These are phyloP conservation scores for Asparagopsis taxiformis DNA, from an alignment of 31 red algal species.

Conservation along the genomic window DNA sequence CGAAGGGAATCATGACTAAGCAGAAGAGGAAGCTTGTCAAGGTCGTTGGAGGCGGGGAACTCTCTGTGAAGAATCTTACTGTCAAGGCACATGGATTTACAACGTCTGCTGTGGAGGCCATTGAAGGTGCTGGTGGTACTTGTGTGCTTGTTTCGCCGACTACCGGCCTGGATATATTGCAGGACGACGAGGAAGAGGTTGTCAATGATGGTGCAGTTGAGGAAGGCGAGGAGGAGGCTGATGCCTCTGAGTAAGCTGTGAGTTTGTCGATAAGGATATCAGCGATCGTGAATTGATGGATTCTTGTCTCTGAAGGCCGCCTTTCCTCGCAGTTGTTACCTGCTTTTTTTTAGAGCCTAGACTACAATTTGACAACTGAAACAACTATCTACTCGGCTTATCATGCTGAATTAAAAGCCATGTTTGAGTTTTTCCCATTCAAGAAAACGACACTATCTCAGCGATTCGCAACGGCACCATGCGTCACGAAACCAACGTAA, in stretches of 20 bases:
- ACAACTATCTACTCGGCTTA: no score
- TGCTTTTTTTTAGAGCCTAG: no score
- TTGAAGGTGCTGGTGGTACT: constrained; percentile 84
- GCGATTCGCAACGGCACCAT: no score
- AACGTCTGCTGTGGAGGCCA: constrained; percentile 75
- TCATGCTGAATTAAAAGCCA: no score
- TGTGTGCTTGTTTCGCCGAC: constrained; percentile 92
- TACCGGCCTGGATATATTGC: constrained; percentile 67
- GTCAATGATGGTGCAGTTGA: background rate
- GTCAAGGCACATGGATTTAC: constrained; percentile 99
- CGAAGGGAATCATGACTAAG: constrained; percentile 77
- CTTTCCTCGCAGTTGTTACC: no score
- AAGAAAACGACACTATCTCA: no score
- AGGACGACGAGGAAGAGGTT: constrained; percentile 19
- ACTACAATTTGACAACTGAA: no score
- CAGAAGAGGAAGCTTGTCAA: constrained; percentile 83
- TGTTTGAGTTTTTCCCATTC: no score
- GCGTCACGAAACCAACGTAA: no score
- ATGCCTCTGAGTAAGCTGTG: background rate
- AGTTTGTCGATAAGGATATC: background rate
- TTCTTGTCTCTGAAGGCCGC: background rate
- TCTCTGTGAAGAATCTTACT: constrained; percentile 69
- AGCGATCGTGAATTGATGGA: background rate
- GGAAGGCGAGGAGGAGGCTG: background rate
- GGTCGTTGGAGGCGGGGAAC: constrained; percentile 79